phyloP scores from a whole-genome alignment of 1,284 basidiomycete species.

The Porogramme epimiltina region DNA sequence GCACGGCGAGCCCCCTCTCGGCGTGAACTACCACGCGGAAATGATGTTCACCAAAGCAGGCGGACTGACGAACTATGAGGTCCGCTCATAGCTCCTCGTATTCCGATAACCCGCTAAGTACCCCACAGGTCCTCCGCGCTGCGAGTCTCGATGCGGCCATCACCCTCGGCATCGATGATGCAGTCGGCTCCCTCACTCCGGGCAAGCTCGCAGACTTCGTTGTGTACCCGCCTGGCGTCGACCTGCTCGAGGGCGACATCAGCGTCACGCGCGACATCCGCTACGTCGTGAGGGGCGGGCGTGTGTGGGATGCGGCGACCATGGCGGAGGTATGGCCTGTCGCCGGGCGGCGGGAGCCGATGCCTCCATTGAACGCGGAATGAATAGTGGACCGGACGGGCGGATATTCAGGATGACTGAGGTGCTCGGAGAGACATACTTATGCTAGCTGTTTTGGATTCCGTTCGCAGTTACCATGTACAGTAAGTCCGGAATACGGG shows the following conservation, averaged over 20 bases:
- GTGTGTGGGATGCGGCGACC: conserved; percentile 64
- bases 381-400: too few species aligned
- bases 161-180: conserved; percentile 60
- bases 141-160: conserved; percentile 64
- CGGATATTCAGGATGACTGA: too few species aligned
- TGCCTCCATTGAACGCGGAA: conserved; percentile 64
- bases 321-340: conserved; percentile 73
- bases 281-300: conserved; percentile 62
- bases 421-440: too few species aligned
- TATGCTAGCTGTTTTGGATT: too few species aligned
- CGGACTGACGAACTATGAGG: conserved; percentile 54
- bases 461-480: too few species aligned
- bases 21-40: conserved; percentile 75
- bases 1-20: conserved; percentile 74
- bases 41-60: conserved; percentile 64
- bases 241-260: conserved; percentile 57
- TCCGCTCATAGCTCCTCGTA: conserved; percentile 14
- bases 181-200: conserved; percentile 60
- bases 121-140: conserved; percentile 59
- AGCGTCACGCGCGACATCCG: conserved; percentile 47
- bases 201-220: conserved; percentile 74
- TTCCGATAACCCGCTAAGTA: too few species aligned
- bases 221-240: conserved; percentile 57
- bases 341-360: conserved; percentile 50
- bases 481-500: too few species aligned